Evolutionary conservation across 2,329 filamentous ascomycete genomes (phyloP).

Genomic region (Echinosphaeria canescens): DNA sequence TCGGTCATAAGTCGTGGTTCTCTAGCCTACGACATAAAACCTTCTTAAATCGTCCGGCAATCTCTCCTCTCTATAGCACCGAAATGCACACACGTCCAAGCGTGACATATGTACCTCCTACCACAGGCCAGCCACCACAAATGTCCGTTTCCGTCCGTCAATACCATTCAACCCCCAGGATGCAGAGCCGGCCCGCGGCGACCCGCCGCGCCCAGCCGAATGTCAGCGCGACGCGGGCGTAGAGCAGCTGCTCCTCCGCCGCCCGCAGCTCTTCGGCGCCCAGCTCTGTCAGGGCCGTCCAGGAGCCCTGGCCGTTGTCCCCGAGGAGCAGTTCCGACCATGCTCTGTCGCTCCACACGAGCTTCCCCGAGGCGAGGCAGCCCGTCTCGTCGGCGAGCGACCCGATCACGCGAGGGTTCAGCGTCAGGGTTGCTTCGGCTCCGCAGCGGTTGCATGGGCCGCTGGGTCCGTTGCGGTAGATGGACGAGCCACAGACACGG

Average conservation of each 20-base stretch:
- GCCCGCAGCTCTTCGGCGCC: slow-evolving; percentile 17
- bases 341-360: slow-evolving; percentile 27
- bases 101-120: no score
- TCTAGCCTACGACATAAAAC: no score
- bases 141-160: no score
- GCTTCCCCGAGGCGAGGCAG: slow-evolving; percentile 22
- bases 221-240: slow-evolving; percentile 26
- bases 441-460: no score
- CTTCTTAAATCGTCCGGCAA: no score
- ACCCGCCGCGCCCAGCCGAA: slow-evolving; percentile 27
- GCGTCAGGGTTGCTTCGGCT: no score
- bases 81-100: no score
- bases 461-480: no score
- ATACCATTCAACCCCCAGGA: slow-evolving; percentile 21
- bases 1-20: no score
- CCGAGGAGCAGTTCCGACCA: slow-evolving; percentile 19
- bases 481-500: no score
- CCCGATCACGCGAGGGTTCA: slow-evolving; percentile 19
- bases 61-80: no score
- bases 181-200: slow-evolving; percentile 14
- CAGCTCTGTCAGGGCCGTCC: slow-evolving; percentile 6
- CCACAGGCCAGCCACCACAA: no score
- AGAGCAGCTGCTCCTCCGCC: slow-evolving; percentile 27
- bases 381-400: slow-evolving; percentile 30
- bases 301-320: slow-evolving; percentile 1